Conservation (phyloP, 306 rosid genomes). For the Neltuma alba region DNA sequence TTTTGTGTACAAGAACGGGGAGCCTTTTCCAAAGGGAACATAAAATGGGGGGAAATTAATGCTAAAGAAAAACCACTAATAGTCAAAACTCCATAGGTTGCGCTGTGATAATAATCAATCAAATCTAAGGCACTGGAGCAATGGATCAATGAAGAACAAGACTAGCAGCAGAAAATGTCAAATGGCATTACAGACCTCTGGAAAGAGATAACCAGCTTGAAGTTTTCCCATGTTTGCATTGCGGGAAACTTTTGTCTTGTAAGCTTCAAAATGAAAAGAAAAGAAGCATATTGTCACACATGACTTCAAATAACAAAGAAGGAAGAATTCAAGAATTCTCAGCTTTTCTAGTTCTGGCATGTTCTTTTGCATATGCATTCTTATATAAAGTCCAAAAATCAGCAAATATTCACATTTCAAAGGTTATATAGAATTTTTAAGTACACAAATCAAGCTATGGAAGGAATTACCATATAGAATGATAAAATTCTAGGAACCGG, state of each 20-base stretch:
- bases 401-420: background rate
- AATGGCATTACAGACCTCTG: conserved; percentile 71
- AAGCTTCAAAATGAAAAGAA: conserved; percentile 47
- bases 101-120: conserved; percentile 11
- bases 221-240: conserved; percentile 83
- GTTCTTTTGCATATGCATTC: background rate
- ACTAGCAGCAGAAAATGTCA: conserved; percentile 25
- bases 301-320: background rate
- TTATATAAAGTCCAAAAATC: background rate
- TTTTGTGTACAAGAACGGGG: background rate
- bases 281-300: background rate
- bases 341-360: background rate
- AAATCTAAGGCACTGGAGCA: background rate
- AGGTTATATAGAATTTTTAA: background rate
- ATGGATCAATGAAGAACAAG: background rate
- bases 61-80: background rate
- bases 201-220: conserved; percentile 97
- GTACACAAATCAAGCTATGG: background rate
- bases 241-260: conserved; percentile 81
- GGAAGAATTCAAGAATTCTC: background rate
- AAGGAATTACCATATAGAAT: background rate
- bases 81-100: conserved; percentile 10
- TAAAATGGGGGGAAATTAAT: background rate
- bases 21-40: background rate
- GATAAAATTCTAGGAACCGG: background rate